Evolutionary conservation across 2,329 filamentous ascomycete genomes (phyloP).

Genomic region (Paecilomyces fulvus): DNA sequence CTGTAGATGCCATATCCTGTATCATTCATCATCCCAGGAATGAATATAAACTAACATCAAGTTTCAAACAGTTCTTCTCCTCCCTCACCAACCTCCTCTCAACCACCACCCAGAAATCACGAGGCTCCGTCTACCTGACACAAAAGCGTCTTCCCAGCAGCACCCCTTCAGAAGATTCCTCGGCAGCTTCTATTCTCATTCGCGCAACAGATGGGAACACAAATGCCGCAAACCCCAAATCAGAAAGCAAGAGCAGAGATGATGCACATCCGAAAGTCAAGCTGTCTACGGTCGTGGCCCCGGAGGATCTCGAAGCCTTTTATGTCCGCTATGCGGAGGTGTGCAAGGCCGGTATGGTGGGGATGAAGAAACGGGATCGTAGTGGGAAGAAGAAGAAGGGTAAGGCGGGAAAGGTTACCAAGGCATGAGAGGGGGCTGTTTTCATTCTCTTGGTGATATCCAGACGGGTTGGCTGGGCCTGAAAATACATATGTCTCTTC

Average conservation of each 20-base stretch:
- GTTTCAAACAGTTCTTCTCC: conserved; percentile 32
- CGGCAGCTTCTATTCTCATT: conserved; percentile 63
- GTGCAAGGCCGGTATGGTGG: conserved; percentile 81
- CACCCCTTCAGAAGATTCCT: conserved; percentile 29
- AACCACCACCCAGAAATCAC: conserved; percentile 29
- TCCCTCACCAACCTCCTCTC: conserved; percentile 32
- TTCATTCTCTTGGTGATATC: background rate
- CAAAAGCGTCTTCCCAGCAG: conserved; percentile 29
- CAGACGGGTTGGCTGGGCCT: background rate
- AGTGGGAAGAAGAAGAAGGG: conserved; percentile 72
- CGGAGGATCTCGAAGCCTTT: conserved; percentile 68
- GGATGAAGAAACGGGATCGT: conserved; percentile 85
- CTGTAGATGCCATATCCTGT: background rate
- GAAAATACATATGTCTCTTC: background rate
- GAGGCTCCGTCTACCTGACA: conserved; percentile 37
- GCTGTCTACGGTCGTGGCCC: conserved; percentile 72
- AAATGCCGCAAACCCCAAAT: conserved; percentile 31
- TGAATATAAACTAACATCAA: background rate
- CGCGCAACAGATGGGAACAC: conserved; percentile 75
- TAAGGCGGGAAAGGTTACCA: conserved; percentile 43
- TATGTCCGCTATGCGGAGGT: conserved; percentile 80
- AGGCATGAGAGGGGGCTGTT: conserved; percentile 15
- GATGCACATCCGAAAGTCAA: conserved; percentile 56
- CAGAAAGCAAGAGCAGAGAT: conserved; percentile 28
- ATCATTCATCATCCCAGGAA: background rate